Base-by-base conservation (phyloP, 2,329 filamentous ascomycete species). In the Zymoseptoria passerinii region DNA sequence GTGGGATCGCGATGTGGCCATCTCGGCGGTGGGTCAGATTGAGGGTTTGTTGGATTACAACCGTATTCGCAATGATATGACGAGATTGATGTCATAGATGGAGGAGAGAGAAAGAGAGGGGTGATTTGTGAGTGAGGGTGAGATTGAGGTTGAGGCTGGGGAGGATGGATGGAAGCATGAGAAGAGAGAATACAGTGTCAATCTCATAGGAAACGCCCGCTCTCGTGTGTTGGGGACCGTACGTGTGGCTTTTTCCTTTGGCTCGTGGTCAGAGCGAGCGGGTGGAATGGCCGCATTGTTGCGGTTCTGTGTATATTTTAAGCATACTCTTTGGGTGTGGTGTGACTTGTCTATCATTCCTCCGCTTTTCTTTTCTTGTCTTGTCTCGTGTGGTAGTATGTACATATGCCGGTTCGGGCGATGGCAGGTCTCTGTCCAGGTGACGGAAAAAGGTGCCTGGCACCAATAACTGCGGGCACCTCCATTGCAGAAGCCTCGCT, bases 1-100 rank as follows among this genome's bases (percentile, higher is more conserved):
- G 62, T 99, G 94, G 94, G 94, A 99, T 79, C 88, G 92, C 78
- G 94, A 99, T 75, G 81, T 99, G 70, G 94, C 94, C 71, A 83
- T 99, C 75, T 92, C 87, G 74, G 94, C 92, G 35, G 89, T 97
- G 66, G 94, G 94, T 67, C 87, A 85, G 78, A 91, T 97, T 72
- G 94, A 97, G 83, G 92, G 86, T 73, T 74, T 86, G 66, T 74
- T 86, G 63, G 82, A 92, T 76, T 95, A 94, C 80, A 81, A 87
- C 75, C 80, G 87, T 73, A 81, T 90, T 71, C 82, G 91, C 74
- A 86, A 84, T 75, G 90, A 94, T 74, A 94, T 94, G 88, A 90
- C 85, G 81, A 86, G 90, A 76, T 92, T 90, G 79, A 62, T 74
- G 67, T 76, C 73, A 64, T 75, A 75, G 65, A 60, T 28, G 29